Base-by-base conservation (phyloP, 306 rosid species). In the Prinsepia uniflora region DNA sequence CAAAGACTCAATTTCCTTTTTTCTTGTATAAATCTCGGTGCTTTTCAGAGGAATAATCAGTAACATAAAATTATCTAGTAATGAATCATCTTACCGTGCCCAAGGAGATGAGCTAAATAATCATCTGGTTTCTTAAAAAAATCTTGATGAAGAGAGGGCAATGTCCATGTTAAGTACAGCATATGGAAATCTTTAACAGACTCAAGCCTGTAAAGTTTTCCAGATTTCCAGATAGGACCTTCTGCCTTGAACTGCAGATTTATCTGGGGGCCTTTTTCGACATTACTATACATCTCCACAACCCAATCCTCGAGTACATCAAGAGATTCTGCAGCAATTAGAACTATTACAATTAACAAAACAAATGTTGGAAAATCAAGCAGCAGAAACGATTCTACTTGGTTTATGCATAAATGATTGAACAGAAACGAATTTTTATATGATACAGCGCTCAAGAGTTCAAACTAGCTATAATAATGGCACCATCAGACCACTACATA, bases 81-180 rank as follows among this genome's bases (percentile, higher is more conserved):
- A 68, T 66, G 58, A 74, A 61, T 62, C 65, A 80, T 75, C 88
- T 80, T 85, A 94, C 98, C 98, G 73, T 94, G 96, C 57, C 98
- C 97, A n/a, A 94, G 95, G 80, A 94, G 84, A 83, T 90, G 97
- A 40, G 97, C 92, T 75, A 94, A 70, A 87, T 94, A 94, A 83
- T 89, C 94, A 82, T 94, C 89, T 44, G 97, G 96, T 79, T 94
- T 94, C 88, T 82, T 90, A 79, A 89, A 66, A 83, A 89, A 94
- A 53, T 86, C 86, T 65, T 74, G 82, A 70, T 70, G 90, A 75
- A 94, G 88, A 77, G 89, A 84, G 22, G 98, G 98, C 65, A 94
- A 73, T 36, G 95, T 81, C 98, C 98, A 94, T 15, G 87, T 81
- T 78, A 94, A 75, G 79, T 90, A 84, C 12, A 94, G 96, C 73